Base-by-base conservation (phyloP, 2,329 filamentous ascomycete genomes). In the Hymenotorrendiella dingleyae region DNA sequence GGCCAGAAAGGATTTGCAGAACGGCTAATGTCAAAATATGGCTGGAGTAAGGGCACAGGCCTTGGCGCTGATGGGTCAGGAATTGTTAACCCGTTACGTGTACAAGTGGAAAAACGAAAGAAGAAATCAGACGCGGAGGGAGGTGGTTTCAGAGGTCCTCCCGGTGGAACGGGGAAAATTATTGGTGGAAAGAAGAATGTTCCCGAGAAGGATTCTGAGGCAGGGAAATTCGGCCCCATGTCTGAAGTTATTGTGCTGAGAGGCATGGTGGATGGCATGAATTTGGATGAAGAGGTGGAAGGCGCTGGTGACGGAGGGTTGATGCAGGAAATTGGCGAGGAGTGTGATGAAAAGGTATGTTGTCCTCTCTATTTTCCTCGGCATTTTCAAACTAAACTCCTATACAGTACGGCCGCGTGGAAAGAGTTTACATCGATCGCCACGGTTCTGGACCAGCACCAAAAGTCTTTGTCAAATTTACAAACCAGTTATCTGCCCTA, bases 241-340 rank as follows among this genome's bases (percentile, higher is more conserved):
- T 88, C 82, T 46, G 78, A 85, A 50, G 91, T 97, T 14, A 77
- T 97, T 38, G 80, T 94, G 34, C 67, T 96, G 14, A 74, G 76
- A 40, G 82, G 86, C 37, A 96, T 97, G 86, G 74, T 97, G 1
- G 81, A 93, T 48, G 86, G 84, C 5, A 81, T 97, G 71, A 71
- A 95, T 59, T 67, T 95, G 33, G 76, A 83, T 44, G 73, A 71
- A n/a, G 91, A 96, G 63, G 78, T 95, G 36, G 77, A 82, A 46
- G 67, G 72, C 10, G 66, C 69, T 14, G 73, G 78, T 24, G 73
- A 74, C 41, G 71, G 70, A 10, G 79, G 79, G 0, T 68, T 98
- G 38, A 82, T 91, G 54, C 91, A 97, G 67, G 90, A 96, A 62
- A 96, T 98, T 64, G 93, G 93, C 6, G 87, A 96, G 58, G 87